phyloP scores from a whole-genome alignment of 768 basidiomycete genomes.

The Tulasnella sp. region DNA sequence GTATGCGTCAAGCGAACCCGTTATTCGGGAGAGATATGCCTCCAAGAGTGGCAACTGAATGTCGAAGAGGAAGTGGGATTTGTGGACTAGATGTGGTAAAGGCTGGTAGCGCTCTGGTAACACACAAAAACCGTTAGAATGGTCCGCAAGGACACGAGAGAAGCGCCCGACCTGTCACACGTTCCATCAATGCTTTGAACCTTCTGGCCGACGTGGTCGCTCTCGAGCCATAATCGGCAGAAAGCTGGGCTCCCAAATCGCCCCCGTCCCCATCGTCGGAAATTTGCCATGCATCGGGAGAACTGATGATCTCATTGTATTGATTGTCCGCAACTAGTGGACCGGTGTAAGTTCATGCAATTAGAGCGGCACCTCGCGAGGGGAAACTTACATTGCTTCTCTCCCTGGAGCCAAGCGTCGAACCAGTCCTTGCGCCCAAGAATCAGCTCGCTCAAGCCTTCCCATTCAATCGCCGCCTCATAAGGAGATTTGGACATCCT shows the following conservation, averaged over 20 bases:
- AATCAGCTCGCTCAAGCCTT: conserved; percentile 77
- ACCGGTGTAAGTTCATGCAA: neutral
- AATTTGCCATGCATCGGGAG: conserved; percentile 82
- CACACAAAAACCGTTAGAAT: neutral
- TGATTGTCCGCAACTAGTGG: conserved; percentile 77
- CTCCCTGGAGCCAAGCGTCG: conserved; percentile 82
- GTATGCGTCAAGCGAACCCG: conserved; percentile 86
- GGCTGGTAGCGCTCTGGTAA: conserved; percentile 84
- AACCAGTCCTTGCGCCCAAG: conserved; percentile 87
- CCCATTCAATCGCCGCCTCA: conserved; percentile 46
- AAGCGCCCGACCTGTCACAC: conserved; percentile 69
- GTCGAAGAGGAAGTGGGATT: conserved; percentile 74
- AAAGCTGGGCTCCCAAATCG: conserved; percentile 42
- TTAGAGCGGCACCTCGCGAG: neutral
- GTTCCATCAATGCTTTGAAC: conserved; percentile 81
- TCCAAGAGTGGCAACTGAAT: conserved; percentile 84
- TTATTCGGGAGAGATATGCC: conserved; percentile 71
- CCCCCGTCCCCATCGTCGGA: conserved; percentile 58
- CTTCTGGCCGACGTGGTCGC: conserved; percentile 81
- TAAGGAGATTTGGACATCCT: conserved; percentile 31
- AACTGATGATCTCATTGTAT: conserved; percentile 76
- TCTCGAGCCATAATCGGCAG: conserved; percentile 45
- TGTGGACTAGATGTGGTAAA: conserved; percentile 71
- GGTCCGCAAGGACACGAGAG: neutral
- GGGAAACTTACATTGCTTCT: conserved; percentile 70